phyloP scores from a whole-genome alignment of 345 rosid species.

The Excoecaria agallocha region DNA sequence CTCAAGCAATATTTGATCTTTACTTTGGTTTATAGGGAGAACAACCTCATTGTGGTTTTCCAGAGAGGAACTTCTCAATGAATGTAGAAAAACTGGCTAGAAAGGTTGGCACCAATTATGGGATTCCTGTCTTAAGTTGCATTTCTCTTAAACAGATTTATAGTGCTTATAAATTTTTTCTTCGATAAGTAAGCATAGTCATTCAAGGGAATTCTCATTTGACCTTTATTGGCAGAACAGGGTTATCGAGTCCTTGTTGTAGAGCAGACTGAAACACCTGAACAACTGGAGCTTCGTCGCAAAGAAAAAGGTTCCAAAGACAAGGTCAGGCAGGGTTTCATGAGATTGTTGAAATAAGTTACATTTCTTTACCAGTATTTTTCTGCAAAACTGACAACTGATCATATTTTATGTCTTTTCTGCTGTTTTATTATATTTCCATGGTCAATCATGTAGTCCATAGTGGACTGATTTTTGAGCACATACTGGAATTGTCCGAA shows the following conservation, averaged over 20 bases:
- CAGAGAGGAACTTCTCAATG: constrained; percentile 86
- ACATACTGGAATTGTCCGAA: neutral
- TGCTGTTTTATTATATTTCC: neutral
- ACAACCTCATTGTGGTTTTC: constrained; percentile 99
- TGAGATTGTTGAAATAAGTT: neutral
- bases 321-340: constrained; percentile 46
- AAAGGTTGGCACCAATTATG: constrained; percentile 50
- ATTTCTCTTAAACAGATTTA: constrained; percentile 10
- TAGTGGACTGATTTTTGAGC: neutral
- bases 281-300: constrained; percentile 88
- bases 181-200: constrained; percentile 17
- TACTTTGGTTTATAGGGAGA: constrained; percentile 60
- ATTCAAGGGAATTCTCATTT: constrained; percentile 17
- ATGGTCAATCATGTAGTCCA: neutral
- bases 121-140: constrained; percentile 11
- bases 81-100: constrained; percentile 85
- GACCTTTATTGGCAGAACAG: constrained; percentile 45
- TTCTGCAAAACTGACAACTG: neutral
- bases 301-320: constrained; percentile 87
- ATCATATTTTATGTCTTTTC: neutral
- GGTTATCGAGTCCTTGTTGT: constrained; percentile 94
- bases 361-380: neutral
- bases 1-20: constrained; percentile 13
- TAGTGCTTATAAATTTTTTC: neutral
- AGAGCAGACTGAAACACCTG: constrained; percentile 99